Evolutionary conservation across 495 filamentous ascomycete species (phyloP), one percentile per base, ranked within the genome.

Genomic region (Lophiostoma macrostomum): DNA sequence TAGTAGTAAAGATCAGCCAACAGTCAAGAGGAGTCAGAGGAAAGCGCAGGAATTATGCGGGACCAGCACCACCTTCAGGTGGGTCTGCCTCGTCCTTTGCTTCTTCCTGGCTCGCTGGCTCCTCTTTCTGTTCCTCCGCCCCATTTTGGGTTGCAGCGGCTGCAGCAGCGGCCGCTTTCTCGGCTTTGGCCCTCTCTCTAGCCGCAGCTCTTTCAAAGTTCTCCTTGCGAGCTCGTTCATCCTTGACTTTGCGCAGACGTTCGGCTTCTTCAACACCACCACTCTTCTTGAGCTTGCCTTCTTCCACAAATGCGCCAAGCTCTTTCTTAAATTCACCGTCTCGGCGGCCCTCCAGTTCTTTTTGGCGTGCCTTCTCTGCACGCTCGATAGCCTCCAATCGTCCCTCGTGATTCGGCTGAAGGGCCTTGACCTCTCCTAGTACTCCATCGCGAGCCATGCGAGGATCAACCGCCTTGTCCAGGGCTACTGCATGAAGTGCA

Each of bases 181-280:
- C 66, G 11, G 49, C 60, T 19, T 25, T 36, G 46, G 40, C 65
- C 34, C 50, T 43, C 29, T 40, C 58, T 46, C 64, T 14, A 34
- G 39, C 76, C 55, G 80, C 77, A 70, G 84, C 77, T 41, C 80
- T 71, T 58, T 90, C 87, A 84, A 85, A 95, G 8, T 91, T 84
- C 65, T 96, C 91, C 62, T 81, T 82, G 50, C 91, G 75, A 40
- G 88, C 88, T 65, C 82, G 79, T 50, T 97, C 94, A 63, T 98
- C 93, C 69, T 90, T 94, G 18, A 80, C 80, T 61, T 82, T 85
- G 50, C 94, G 75, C 36, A 89, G 76, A 34, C 94, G 74, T 71
- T 98, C 94, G 6, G 88, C 83, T 71, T 98, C 93, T 71, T 97
- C 94, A 8, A 95, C 81, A 1, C 93, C 93, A 24, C 93, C 93